Conservation (phyloP, 2,329 filamentous ascomycete genomes). For the Bipolaris cookei region DNA sequence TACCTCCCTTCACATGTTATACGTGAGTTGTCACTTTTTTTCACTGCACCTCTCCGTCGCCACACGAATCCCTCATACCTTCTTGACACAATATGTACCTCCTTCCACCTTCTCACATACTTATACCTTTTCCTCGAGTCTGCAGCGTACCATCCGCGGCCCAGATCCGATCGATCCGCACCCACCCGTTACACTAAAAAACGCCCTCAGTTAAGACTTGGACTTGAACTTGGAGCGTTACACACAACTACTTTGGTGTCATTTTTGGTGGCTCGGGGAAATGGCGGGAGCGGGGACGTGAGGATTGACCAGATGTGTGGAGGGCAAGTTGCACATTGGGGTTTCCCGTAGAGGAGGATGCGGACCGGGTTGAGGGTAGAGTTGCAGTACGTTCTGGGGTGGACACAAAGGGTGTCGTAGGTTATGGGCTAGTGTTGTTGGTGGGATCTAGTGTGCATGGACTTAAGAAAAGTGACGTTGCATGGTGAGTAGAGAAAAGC, state of each 20-base stretch:
- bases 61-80: not conserved
- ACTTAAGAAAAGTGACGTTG: not conserved
- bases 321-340: not conserved
- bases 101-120: not conserved
- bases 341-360: constrained; percentile 1
- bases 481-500: not conserved
- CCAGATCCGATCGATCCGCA: not conserved
- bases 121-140: not conserved
- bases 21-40: not conserved
- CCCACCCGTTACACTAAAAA: not conserved
- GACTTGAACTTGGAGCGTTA: not conserved
- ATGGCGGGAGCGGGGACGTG: not conserved
- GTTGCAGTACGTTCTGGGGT: not conserved
- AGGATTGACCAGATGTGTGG: not conserved
- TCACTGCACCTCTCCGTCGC: not conserved
- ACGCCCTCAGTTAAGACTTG: not conserved
- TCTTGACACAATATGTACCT: not conserved
- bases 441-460: not conserved
- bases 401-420: not conserved
- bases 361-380: constrained; percentile 11
- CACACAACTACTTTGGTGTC: not conserved
- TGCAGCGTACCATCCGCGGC: not conserved
- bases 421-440: constrained; percentile 33
- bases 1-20: not conserved
- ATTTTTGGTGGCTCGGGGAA: not conserved